A percentile compares a stretch with the other conserved stretches of the same genome.
phyloP scores from a whole-genome alignment of 2,329 filamentous ascomycete genomes.

The Penicillium crustosum region DNA sequence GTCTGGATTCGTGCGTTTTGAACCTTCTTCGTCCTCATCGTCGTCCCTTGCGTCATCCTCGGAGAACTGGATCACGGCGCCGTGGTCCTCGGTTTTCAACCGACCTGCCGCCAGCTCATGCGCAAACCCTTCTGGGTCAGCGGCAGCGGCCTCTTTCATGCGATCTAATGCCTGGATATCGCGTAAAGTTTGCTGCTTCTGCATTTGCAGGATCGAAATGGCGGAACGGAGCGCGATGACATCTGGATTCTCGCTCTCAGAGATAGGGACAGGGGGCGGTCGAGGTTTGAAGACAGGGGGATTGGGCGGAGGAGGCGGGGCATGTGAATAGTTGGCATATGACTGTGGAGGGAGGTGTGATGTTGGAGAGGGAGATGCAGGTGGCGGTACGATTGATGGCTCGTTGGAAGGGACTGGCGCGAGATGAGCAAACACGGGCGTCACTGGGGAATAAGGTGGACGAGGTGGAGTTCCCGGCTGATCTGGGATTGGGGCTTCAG shows the following conservation, averaged over 20 bases:
- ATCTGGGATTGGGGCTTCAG: constrained; percentile 13
- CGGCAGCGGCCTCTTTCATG: constrained; percentile 69
- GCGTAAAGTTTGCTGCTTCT: constrained; percentile 71
- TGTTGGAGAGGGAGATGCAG: constrained; percentile 31
- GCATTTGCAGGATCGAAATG: constrained; percentile 82
- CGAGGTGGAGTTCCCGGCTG: constrained; percentile 43
- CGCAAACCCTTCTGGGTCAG: constrained; percentile 70
- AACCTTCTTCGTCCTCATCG: constrained; percentile 32
- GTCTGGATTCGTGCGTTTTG: constrained; percentile 17
- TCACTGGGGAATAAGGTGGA: constrained; percentile 50
- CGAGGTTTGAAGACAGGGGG: constrained; percentile 34
- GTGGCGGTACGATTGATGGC: constrained; percentile 36
- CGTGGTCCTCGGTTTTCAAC: constrained; percentile 46
- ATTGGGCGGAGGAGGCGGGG: constrained; percentile 18
- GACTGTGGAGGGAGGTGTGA: constrained; percentile 11
- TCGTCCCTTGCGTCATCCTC: constrained; percentile 40
- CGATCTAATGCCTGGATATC: constrained; percentile 71
- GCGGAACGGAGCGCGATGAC: constrained; percentile 82
- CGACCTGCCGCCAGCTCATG: constrained; percentile 65
- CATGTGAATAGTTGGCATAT: constrained; percentile 11
- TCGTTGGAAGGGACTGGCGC: constrained; percentile 29
- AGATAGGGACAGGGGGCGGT: constrained; percentile 46
- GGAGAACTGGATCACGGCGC: constrained; percentile 38
- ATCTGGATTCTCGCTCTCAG: constrained; percentile 68
- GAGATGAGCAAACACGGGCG: constrained; percentile 44